phyloP scores from a whole-genome alignment of 768 basidiomycete genomes.

The Tephrocybe sp. region DNA sequence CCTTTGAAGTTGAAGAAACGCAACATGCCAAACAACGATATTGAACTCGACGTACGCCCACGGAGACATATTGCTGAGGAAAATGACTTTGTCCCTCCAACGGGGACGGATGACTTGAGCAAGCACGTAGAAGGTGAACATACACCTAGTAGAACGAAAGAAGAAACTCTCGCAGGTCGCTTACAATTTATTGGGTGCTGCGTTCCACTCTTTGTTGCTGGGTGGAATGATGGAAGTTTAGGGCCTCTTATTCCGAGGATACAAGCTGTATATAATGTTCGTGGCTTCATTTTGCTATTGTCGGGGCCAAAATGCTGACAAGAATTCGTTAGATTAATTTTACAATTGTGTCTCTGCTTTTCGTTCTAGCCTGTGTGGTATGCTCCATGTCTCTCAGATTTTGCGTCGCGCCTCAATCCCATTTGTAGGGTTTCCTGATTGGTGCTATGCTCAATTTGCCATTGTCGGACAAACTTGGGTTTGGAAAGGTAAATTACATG shows the following conservation, averaged over 20 bases:
- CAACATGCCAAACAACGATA: conserved; percentile 1
- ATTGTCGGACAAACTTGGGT: conserved; percentile 26
- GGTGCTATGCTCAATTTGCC: conserved; percentile 31
- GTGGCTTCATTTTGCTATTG: neutral
- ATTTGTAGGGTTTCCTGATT: conserved; percentile 25
- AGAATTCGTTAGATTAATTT: conserved; percentile 28
- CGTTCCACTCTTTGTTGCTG: conserved; percentile 49
- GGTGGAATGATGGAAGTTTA: conserved; percentile 12
- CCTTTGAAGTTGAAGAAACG: no score
- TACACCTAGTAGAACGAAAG: conserved; percentile 12
- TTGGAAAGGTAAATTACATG: conserved; percentile 25
- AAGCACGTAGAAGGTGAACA: neutral
- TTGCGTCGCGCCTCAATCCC: no score
- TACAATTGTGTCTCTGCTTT: conserved; percentile 39
- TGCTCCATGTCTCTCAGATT: neutral
- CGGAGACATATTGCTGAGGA: conserved; percentile 7
- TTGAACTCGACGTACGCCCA: conserved; percentile 9
- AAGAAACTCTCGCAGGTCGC: conserved; percentile 22
- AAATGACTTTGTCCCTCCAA: neutral
- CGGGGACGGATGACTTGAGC: neutral
- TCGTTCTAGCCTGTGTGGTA: conserved; percentile 37
- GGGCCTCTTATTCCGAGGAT: conserved; percentile 12
- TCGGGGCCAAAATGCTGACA: conserved; percentile 7
- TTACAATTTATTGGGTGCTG: conserved; percentile 58
- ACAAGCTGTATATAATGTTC: conserved; percentile 6